A percentile compares a stretch with the other conserved stretches of the same genome.
phyloP scores from a whole-genome alignment of 2,329 filamentous ascomycete species.

The Alternaria sp. region DNA sequence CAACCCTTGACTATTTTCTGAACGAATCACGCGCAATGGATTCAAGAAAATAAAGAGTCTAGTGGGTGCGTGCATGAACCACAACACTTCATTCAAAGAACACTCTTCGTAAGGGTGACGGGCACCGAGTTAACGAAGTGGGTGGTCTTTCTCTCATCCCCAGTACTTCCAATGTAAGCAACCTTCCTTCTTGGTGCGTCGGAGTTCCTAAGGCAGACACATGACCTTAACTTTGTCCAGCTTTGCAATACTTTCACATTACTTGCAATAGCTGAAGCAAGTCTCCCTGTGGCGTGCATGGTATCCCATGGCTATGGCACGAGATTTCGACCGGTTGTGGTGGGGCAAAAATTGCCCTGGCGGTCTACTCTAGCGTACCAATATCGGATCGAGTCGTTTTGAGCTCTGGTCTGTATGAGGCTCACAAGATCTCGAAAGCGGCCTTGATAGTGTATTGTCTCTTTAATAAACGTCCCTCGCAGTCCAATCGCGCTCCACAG shows the following conservation, averaged over 20 bases:
- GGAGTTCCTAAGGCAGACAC: neutral
- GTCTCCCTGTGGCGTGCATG: neutral
- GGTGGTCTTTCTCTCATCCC: neutral
- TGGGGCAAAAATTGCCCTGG: neutral
- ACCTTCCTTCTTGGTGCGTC: neutral
- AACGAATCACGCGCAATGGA: neutral
- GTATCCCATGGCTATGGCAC: neutral
- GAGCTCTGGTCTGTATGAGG: slow-evolving; percentile 5
- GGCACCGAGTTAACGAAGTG: slow-evolving; percentile 3
- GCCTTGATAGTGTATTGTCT: neutral
- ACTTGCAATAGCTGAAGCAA: neutral
- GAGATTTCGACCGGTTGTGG: neutral
- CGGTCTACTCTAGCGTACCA: neutral
- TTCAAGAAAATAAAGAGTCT: neutral
- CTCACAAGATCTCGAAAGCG: neutral
- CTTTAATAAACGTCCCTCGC: slow-evolving; percentile 6
- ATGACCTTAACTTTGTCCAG: neutral
- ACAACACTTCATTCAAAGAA: neutral
- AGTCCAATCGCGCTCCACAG: slow-evolving; percentile 51
- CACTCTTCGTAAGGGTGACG: neutral
- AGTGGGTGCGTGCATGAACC: slow-evolving; percentile 4
- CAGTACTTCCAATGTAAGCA: neutral
- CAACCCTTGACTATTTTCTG: neutral
- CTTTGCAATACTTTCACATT: neutral
- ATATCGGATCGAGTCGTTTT: neutral